Base-by-base conservation (phyloP, 2,329 filamentous ascomycete genomes). In the Penicillium verrucosum region DNA sequence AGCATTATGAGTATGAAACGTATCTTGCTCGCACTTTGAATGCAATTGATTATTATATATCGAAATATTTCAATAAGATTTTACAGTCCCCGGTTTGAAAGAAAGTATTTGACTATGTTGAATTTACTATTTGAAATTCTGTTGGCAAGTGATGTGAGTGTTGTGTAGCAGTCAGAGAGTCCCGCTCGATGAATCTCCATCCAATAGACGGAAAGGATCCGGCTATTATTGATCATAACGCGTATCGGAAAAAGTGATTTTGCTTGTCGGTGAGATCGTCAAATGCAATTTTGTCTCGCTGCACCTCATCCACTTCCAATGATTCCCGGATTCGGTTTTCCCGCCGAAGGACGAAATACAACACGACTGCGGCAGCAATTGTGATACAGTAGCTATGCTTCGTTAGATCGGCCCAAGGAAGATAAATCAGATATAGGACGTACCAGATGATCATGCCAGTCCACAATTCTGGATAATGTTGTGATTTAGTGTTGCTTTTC, bases 381-480 rank as follows among this genome's bases (percentile, higher is more conserved):
- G 85, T 86, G 59, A 91, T 86, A 49, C 83, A 83, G 66, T 90
- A 90, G 64, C 85, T 87, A 53, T 27, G 9, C 3, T 18, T 12
- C 5, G 42, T 66, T 49, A 60, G 56, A 41, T 36, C 6, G 4
- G 14, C 5, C 21, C 9, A 8, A n/a, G 3, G n/a, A 44, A 10
- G 14, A 16, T 2, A n/a, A 34, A 25, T 21, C 23, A 10, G 40
- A 42, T 23, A 14, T 5, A 23, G n/a, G 68, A 18, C 74, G 60
- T 59, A 82, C 75, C 80, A 84, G 11, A 83, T 82, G 8, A 90
- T 89, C 57, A 92, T 68, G 0, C 87, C 87, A 0, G 82, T 76
- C 88, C 88, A 91, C 9, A 91, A 68, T 63, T 85, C 82, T 0
- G 89, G 88, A 66, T 91, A 91, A 71, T 91, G 89, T 46, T 81